These are phyloP conservation scores for Tetrahymena borealis DNA, from an alignment of 73 alveolate species.

Conservation along the genomic window DNA sequence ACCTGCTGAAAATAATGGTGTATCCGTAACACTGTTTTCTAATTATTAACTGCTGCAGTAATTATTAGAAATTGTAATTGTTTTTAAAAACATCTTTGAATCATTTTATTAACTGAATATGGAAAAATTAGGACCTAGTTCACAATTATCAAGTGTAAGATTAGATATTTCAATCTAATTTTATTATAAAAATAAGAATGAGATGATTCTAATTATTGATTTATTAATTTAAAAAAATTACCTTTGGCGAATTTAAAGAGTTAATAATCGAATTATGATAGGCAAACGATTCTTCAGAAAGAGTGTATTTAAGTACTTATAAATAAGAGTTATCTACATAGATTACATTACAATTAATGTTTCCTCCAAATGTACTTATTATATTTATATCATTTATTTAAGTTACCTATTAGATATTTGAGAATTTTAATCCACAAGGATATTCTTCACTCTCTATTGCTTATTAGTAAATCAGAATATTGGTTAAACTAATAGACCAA, in stretches of 20 bases:
- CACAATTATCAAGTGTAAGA: neutral
- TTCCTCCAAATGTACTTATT: no score
- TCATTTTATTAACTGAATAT: no score
- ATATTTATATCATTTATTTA: no score
- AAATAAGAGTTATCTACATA: neutral
- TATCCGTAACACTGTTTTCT: neutral
- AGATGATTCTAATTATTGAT: neutral
- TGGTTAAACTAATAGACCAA: no score
- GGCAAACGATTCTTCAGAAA: neutral
- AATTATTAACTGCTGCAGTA: neutral
- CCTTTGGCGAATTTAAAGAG: neutral
- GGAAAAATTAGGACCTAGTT: neutral
- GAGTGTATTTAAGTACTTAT: neutral
- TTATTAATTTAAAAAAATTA: neutral
- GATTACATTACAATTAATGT: neutral
- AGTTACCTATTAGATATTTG: no score
- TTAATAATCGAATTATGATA: neutral
- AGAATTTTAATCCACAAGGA: no score
- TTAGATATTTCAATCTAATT: neutral
- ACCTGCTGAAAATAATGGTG: neutral
- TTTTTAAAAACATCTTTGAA: no score
- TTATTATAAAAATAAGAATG: neutral
- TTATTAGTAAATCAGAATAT: no score
- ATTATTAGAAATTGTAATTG: neutral
- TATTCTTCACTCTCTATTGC: no score